Conservation (phyloP, 495 filamentous ascomycete species). For the Lasiosphaeria miniovina region DNA sequence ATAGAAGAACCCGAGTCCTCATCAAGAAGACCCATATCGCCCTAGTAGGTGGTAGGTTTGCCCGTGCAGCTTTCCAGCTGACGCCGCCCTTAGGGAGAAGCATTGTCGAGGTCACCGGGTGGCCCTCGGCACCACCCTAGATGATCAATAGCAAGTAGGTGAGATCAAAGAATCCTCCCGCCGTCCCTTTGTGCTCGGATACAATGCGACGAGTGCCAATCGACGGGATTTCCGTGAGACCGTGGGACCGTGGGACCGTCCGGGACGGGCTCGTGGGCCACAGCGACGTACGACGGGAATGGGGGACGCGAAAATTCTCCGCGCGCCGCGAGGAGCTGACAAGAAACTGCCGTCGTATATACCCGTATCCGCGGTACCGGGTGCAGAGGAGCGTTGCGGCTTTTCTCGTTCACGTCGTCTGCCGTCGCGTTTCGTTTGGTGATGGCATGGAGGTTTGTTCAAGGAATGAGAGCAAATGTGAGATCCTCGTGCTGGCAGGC, state of each 20-base stretch:
- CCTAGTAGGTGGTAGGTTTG: constrained; percentile 76
- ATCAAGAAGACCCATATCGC: constrained; percentile 74
- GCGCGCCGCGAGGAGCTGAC: no score
- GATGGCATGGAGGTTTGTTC: no score
- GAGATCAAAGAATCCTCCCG: constrained; percentile 10
- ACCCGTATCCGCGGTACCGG: no score
- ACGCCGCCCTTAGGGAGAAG: constrained; percentile 84
- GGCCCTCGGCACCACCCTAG: constrained; percentile 37
- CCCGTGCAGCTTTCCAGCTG: constrained; percentile 86
- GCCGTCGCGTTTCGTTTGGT: no score
- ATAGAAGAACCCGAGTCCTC: constrained; percentile 74
- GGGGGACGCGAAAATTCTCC: no score
- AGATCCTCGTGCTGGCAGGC: no score
- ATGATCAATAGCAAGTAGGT: constrained; percentile 9
- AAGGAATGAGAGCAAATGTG: no score
- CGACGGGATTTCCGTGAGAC: not conserved
- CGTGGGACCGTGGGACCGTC: no score
- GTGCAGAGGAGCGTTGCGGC: no score
- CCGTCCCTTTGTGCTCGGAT: constrained; percentile 9
- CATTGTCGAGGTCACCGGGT: constrained; percentile 37
- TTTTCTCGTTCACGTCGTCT: no score
- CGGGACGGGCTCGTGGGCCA: no score
- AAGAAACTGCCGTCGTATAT: no score
- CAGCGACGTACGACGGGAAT: not conserved
- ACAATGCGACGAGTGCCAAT: constrained; percentile 12